These are phyloP conservation scores for Cyclotella sp. DNA, from an alignment of 108 stramenopile species.

Conservation along the genomic window DNA sequence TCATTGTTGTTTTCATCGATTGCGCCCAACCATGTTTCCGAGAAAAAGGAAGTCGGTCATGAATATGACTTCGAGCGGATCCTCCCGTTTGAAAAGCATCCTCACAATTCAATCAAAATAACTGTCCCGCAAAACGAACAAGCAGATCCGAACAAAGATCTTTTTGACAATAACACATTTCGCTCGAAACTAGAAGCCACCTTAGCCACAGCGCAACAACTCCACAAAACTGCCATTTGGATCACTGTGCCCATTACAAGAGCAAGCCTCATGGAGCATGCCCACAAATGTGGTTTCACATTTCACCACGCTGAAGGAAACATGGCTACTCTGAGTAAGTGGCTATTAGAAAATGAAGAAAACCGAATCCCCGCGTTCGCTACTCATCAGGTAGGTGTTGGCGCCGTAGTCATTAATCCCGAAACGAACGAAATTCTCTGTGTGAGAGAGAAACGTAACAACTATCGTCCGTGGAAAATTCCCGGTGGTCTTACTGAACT, in stretches of 20 bases:
- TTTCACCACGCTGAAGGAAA: conserved; percentile 74
- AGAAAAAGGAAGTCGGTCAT: background rate
- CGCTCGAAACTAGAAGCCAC: conserved; percentile 56
- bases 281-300: conserved; percentile 46
- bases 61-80: conserved; percentile 30
- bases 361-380: conserved; percentile 76
- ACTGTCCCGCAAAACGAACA: conserved; percentile 47
- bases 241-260: conserved; percentile 71
- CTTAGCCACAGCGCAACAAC: conserved; percentile 32
- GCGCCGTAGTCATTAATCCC: conserved; percentile 72
- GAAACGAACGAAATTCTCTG: conserved; percentile 70
- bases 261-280: conserved; percentile 60
- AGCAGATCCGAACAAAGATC: conserved; percentile 4
- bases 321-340: conserved; percentile 60
- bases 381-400: conserved; percentile 78
- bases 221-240: conserved; percentile 73
- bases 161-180: conserved; percentile 48
- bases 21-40: background rate
- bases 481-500: conserved; percentile 85
- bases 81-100: conserved; percentile 63
- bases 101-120: conserved; percentile 70
- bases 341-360: conserved; percentile 55
- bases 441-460: conserved; percentile 73
- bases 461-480: conserved; percentile 87
- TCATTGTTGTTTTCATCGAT: background rate